Evolutionary conservation across 352 stramenopile species (phyloP).

Genomic region (Phytophthora rubi): DNA sequence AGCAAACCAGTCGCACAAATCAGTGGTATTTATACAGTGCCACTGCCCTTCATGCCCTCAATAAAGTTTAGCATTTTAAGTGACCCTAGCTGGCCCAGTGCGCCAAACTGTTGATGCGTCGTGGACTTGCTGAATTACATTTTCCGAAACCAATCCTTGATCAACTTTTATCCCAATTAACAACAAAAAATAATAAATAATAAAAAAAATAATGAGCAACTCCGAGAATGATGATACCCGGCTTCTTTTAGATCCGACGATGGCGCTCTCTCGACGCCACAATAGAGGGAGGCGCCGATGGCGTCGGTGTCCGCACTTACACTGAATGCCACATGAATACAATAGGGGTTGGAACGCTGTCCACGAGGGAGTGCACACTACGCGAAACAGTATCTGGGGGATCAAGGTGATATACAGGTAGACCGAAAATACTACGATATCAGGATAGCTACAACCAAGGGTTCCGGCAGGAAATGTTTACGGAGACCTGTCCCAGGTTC

Average conservation of each 20-base stretch:
- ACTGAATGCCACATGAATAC: not conserved
- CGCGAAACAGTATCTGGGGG: not conserved
- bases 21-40: too few species aligned
- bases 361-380: not conserved
- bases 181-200: too few species aligned
- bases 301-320: not conserved
- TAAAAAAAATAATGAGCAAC: not conserved
- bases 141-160: too few species aligned
- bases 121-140: too few species aligned
- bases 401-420: not conserved
- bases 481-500: constrained; percentile 1
- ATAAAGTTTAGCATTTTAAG: too few species aligned
- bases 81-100: too few species aligned
- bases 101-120: too few species aligned
- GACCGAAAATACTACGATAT: too few species aligned
- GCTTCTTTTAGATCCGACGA: not conserved
- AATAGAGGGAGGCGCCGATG: not conserved
- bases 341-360: not conserved
- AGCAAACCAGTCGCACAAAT: too few species aligned
- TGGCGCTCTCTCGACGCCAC: not conserved
- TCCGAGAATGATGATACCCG: constrained; percentile 4
- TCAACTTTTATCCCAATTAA: too few species aligned
- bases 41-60: too few species aligned
- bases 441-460: too few species aligned
- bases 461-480: not conserved